Conservation (phyloP, 1,139 yeast genomes). For the Taiozyma sp. region DNA sequence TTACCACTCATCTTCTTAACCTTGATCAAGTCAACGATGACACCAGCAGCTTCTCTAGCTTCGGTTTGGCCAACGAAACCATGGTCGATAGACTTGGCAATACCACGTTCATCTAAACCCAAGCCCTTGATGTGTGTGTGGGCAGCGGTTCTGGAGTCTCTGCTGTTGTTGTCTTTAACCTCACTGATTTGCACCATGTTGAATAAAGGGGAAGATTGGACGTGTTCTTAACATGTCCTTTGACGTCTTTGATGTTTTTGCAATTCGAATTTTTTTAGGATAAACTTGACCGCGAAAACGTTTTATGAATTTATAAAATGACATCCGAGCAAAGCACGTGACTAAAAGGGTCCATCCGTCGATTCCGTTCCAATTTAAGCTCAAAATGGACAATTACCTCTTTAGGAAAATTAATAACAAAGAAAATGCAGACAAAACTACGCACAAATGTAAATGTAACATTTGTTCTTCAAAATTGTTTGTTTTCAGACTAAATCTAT, state of each 20-base stretch:
- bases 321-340: neutral
- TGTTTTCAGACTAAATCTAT: neutral
- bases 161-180: conserved; percentile 48
- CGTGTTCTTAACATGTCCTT: neutral
- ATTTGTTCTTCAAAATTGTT: neutral
- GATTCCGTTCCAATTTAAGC: neutral
- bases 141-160: conserved; percentile 75
- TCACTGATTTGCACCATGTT: conserved; percentile 84
- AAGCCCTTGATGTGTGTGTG: conserved; percentile 96
- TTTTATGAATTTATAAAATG: neutral
- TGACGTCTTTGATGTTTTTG: neutral
- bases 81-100: conserved; percentile 80
- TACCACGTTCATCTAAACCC: conserved; percentile 88
- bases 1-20: conserved; percentile 93
- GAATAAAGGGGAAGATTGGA: neutral
- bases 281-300: neutral
- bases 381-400: conserved; percentile 9
- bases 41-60: conserved; percentile 97
- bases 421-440: neutral
- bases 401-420: conserved; percentile 20
- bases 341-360: no score
- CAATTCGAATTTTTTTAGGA: neutral
- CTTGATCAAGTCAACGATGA: conserved; percentile 89
- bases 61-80: conserved; percentile 94
- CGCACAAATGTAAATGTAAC: neutral